Evolutionary conservation across 2,329 filamentous ascomycete species (phyloP).

Genomic region (Penicillium sp.): DNA sequence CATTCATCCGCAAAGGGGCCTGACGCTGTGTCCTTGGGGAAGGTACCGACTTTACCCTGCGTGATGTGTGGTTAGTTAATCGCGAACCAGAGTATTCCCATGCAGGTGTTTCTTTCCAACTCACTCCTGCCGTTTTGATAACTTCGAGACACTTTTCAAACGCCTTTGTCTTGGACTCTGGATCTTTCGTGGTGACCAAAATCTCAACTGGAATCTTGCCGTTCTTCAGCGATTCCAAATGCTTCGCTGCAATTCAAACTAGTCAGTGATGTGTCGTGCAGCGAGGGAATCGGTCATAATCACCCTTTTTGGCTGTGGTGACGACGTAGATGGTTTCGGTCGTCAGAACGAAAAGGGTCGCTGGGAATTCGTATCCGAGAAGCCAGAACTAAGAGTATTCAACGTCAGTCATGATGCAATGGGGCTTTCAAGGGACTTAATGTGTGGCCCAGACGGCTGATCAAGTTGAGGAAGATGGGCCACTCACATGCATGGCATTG

Average conservation of each 20-base stretch:
- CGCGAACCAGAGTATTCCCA: background rate
- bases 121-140: conserved; percentile 83
- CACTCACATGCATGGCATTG: conserved; percentile 87
- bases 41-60: conserved; percentile 84
- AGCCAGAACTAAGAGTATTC: conserved; percentile 80
- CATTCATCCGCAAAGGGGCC: conserved; percentile 96
- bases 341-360: conserved; percentile 91
- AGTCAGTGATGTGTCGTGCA: conserved; percentile 7
- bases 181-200: conserved; percentile 86
- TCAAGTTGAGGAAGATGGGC: conserved; percentile 3
- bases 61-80: conserved; percentile 1
- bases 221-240: conserved; percentile 87
- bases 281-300: conserved; percentile 3
- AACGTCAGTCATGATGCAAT: conserved; percentile 7
- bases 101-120: conserved; percentile 37
- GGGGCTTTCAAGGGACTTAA: background rate
- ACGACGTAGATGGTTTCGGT: conserved; percentile 85
- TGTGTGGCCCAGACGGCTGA: background rate
- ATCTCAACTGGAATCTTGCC: conserved; percentile 93
- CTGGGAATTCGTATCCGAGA: conserved; percentile 96
- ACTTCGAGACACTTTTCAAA: conserved; percentile 81
- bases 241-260: conserved; percentile 67
- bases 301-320: conserved; percentile 97
- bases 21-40: conserved; percentile 79
- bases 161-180: conserved; percentile 86